These are phyloP conservation scores for Gymnopus androsaceus DNA, from an alignment of 1,284 basidiomycete genomes.

Conservation along the genomic window DNA sequence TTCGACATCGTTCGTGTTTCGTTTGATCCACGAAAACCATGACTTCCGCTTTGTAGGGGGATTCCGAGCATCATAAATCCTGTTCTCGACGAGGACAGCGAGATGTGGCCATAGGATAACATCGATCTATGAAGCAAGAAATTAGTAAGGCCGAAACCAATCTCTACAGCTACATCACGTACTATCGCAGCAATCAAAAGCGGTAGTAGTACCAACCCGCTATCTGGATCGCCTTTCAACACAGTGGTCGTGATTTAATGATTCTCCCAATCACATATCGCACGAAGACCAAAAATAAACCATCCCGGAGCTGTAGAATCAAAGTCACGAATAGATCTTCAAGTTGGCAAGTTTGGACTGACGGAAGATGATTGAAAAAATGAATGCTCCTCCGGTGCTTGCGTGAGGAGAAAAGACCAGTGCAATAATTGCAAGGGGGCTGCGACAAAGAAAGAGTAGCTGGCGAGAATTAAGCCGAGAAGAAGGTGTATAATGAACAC, in stretches of 20 bases:
- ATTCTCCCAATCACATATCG: conserved; percentile 68
- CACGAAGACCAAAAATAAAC: conserved; percentile 72
- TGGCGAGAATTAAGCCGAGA: conserved; percentile 65
- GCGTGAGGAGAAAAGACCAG: conserved; percentile 53
- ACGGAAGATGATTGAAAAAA: conserved; percentile 75
- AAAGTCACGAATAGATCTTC: too few species aligned
- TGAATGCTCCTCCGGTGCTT: conserved; percentile 49
- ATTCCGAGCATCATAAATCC: conserved; percentile 61
- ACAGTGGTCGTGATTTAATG: conserved; percentile 53
- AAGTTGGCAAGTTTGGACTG: too few species aligned
- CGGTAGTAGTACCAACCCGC: conserved; percentile 55
- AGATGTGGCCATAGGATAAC: conserved; percentile 73
- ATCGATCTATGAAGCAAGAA: conserved; percentile 49
- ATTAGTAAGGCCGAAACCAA: not conserved
- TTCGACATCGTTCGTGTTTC: not conserved
- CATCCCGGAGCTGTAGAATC: conserved; percentile 74
- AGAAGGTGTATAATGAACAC: conserved; percentile 61
- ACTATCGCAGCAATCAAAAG: conserved; percentile 67
- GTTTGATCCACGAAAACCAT: not conserved
- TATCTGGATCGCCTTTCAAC: conserved; percentile 59
- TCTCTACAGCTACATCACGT: conserved; percentile 27
- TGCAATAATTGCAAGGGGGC: conserved; percentile 73
- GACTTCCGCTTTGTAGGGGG: conserved; percentile 23
- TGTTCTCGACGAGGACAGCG: conserved; percentile 58
- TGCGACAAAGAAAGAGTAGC: conserved; percentile 70